Evolutionary conservation across 352 stramenopile genomes (phyloP), one percentile per base, ranked within the genome.

Genomic region (Phytophthora cactorum): DNA sequence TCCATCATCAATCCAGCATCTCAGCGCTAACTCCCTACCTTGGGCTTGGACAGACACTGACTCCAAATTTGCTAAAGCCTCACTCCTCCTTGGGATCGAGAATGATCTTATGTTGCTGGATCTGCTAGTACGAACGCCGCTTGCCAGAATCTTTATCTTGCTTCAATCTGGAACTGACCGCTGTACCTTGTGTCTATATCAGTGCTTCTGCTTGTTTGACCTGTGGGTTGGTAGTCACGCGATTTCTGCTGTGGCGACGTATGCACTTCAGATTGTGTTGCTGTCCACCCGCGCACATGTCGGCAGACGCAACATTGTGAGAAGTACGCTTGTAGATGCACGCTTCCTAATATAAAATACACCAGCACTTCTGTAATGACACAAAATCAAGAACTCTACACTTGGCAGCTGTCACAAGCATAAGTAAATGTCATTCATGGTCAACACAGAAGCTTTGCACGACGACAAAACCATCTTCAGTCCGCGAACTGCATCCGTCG

Each of bases 41-140:
- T 36, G 32, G 56, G 27, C 5, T 32, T 51, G 46, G 28, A 17
- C 55, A 87, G 89, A 96, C 52, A 76, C 70, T 5, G 56, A 69
- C 6, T 78, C 66, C n/a, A 81, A 49, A 25, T 96, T 92, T 60
- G 67, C 78, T 12, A 72, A 75, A 11, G 66, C 62, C 0, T 77
- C 90, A 11, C 49, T 97, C 5, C 89, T 93, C 11, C 72, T 95
- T 8, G 90, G 90, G 7, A 77, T 93, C 22, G 89, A 97, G 68
- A 90, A 89, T 56, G 90, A 97, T 53, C 79, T 97, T 31, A 89
- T 97, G 77, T 63, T 97, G 43, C 79, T 97, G 52, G 92, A 97
- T 65, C 71, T 97, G n/a, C 70, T 95, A 58, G 80, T 94, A 77
- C 70, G 81, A 71, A 28, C 25, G 25, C 10, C 25, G n/a, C 17